Base-by-base conservation (phyloP, 176 grass and related monocot species). In the Oryza brachyantha region DNA sequence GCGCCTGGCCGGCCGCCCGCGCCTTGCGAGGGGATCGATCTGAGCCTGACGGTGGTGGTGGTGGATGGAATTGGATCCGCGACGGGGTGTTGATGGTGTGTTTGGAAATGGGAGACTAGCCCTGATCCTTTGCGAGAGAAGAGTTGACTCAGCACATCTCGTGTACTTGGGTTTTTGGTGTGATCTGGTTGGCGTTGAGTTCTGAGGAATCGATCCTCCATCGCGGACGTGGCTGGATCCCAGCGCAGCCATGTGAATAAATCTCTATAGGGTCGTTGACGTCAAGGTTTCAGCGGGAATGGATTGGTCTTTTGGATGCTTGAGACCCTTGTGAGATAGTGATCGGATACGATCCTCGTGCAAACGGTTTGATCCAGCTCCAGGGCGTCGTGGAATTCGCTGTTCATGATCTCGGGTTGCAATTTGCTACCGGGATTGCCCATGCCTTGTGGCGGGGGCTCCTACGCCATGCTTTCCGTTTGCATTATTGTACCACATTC, bases 31-130 rank as follows among this genome's bases (percentile, higher is more conserved):
- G 4, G 2, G 3, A 52, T 74, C 35, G 81, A 45, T 54, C 64
- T 64, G 70, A 29, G 55, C n/a, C n/a, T n/a, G n/a, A n/a, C n/a
- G n/a, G n/a, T n/a, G n/a, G n/a, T n/a, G n/a, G 17, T 10, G 10
- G 52, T 43, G 3, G n/a, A 5, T 57, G 63, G 58, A 42, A 80
- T 79, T 24, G 68, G 83, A 85, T 84, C 81, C 83, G 54, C 32
- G 29, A 3, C 34, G 59, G 37, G 16, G 12, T 12, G 6, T 58
- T 21, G 14, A 12, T 37, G 29, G 24, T 35, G 7, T 66, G 7
- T 54, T 39, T 7, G 7, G 21, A 25, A 66, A 40, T 27, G 13
- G 61, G 5, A 31, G 10, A 73, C 25, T 61, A 39, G n/a, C 19
- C 70, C 28, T 64, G 54, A 80, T 79, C 54, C 37, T 52, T 75